Evolutionary conservation across 2,329 filamentous ascomycete genomes (phyloP), one percentile per base, ranked within the genome.

Genomic region (Trichoderma atrobrunneum): DNA sequence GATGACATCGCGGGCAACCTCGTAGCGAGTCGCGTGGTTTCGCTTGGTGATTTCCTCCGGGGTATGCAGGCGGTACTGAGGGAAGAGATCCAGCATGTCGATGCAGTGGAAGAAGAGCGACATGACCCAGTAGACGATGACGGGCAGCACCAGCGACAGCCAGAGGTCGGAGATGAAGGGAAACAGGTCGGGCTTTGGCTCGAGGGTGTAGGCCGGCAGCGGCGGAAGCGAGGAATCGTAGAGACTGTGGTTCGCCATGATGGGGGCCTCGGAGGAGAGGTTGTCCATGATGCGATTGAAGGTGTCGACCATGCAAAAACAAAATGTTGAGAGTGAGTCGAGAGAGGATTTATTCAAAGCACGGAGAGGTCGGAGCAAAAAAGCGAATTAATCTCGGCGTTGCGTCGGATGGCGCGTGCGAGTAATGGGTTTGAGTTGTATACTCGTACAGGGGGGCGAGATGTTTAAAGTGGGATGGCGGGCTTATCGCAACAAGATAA

Each of bases 51-150:
- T 92, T 82, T 98, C 95, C 67, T 94, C 94, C 16, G 96, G 96
- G 0, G 96, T 98, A 83, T 99, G 96, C 56, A 99, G 87, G 74
- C 96, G 92, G 83, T 98, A 98, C 78, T 97, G 90, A 21, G 95
- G 91, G 81, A 95, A 97, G 48, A 95, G 84, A 81, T 98, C 93
- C 83, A 91, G 91, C 72, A 90, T 85, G 83, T 99, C 96, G 78
- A 98, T 90, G 76, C 91, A 79, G 85, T 98, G 95, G 85, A 97
- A 99, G 80, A 95, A 84, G 80, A 93, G 83, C 24, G 95, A 98
- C 36, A 97, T 84, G 26, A 85, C 83, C 96, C 96, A 99, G 87
- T 99, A 99, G 72, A 92, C 92, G 77, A 93, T 80, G 73, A 98
- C 88, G 34, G 95, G 95, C 16, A 92, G 84, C 61, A 95, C 81